Base-by-base conservation (phyloP, 2,329 filamentous ascomycete genomes). In the Grosmannia huntii region DNA sequence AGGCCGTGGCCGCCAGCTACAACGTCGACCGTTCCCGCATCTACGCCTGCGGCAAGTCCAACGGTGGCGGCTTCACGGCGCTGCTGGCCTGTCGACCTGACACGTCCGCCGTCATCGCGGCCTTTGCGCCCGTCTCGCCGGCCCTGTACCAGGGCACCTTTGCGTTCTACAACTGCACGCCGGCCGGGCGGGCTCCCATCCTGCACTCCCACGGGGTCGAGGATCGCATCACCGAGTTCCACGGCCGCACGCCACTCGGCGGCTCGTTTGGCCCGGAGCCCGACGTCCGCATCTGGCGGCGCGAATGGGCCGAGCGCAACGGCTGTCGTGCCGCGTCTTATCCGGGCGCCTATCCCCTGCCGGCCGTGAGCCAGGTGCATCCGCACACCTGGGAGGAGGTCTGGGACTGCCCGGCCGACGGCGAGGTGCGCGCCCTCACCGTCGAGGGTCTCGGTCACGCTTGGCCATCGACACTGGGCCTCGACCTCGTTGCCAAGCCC, bases 21-120 rank as follows among this genome's bases (percentile, higher is more conserved):
- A 51, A 48, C 1, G 48, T 60, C 25, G 59, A 60, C 53, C 59
- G 55, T 41, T 36, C 56, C n/a, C 59, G 59, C 46, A 56, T 60
- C 53, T 60, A 60, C 41, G 59, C 59, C 16, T 60, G 59, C 38
- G 59, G 59, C n/a, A 60, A 60, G 53, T 57, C 59, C 16, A 60
- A 60, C 48, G 59, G 59, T 12, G 56, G 59, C 28, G 59, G 59
- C 5, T 60, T 60, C 56, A 60, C 59, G 5, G 59, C 59, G 3
- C 53, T 60, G 9, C 55, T 60, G 54, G 56, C 59, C 46, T 60
- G 59, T 49, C 59, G 59, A 33, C 59, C 56, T 3, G 59, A 60
- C 52, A 60, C 59, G 7, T 57, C 59, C 4, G 59, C 59, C 31
- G 53, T 57, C 10, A 57, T 60, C 33, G 59, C 59, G n/a, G 59